phyloP scores from a whole-genome alignment of 495 filamentous ascomycete species.

The Podospora pseudopauciseta region DNA sequence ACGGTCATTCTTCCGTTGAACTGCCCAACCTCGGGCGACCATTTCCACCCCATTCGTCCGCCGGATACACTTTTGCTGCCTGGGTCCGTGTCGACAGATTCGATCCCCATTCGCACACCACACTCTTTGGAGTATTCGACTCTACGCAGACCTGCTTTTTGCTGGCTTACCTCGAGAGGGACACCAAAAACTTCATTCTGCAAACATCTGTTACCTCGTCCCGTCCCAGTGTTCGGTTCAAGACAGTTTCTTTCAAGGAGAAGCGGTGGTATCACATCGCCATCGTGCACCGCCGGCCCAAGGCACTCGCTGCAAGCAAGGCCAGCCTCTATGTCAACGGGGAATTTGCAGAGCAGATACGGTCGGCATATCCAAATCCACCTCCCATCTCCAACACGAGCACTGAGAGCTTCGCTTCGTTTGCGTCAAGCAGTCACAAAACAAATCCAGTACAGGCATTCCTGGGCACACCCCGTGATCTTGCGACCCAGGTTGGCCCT shows the following conservation, averaged over 20 bases:
- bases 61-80: slow-evolving; percentile 81
- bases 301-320: slow-evolving; percentile 70
- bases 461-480: slow-evolving; percentile 85
- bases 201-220: slow-evolving; percentile 89
- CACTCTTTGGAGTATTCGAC: slow-evolving; percentile 94
- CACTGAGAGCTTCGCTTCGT: slow-evolving; percentile 58
- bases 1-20: slow-evolving; percentile 87
- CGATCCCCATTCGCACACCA: slow-evolving; percentile 82
- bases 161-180: slow-evolving; percentile 87
- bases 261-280: slow-evolving; percentile 88
- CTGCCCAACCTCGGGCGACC: slow-evolving; percentile 73
- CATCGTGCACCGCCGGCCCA: slow-evolving; percentile 74
- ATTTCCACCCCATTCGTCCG: slow-evolving; percentile 69
- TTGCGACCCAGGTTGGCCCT: slow-evolving; percentile 75
- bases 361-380: slow-evolving; percentile 74
- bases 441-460: slow-evolving; percentile 80
- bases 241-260: slow-evolving; percentile 68
- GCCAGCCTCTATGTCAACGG: slow-evolving; percentile 90
- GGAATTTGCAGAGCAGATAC: slow-evolving; percentile 88
- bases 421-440: slow-evolving; percentile 52
- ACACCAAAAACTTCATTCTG: slow-evolving; percentile 91
- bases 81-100: slow-evolving; percentile 89
- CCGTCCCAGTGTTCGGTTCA: slow-evolving; percentile 89
- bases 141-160: slow-evolving; percentile 89
- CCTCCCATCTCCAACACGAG: slow-evolving; percentile 59